Evolutionary conservation across 805 yeast species (phyloP).

Genomic region (Candida chauliodis): DNA sequence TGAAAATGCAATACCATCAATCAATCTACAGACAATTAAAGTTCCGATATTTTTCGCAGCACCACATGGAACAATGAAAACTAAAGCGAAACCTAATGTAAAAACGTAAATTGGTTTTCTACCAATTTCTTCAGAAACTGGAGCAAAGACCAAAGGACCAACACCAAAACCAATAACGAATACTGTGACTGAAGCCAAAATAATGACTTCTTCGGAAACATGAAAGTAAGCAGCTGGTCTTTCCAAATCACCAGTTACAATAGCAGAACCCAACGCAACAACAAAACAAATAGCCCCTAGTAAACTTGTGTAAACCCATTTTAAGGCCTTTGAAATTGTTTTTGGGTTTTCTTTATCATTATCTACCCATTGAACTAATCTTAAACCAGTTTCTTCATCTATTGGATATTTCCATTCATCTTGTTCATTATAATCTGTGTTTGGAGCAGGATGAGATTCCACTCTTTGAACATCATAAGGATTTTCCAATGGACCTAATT

Average conservation of each 20-base stretch:
- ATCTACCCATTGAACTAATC: constrained; percentile 54
- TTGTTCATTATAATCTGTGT: constrained; percentile 25
- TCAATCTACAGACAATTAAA: constrained; percentile 43
- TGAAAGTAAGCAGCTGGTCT: constrained; percentile 50
- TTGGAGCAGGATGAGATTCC: constrained; percentile 27
- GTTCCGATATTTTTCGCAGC: constrained; percentile 60
- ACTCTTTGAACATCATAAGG: constrained; percentile 44
- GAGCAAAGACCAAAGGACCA: constrained; percentile 64
- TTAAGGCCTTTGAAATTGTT: constrained; percentile 38
- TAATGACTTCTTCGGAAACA: constrained; percentile 55
- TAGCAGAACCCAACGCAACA: constrained; percentile 72
- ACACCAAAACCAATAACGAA: constrained; percentile 63
- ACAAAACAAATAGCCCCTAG: constrained; percentile 86
- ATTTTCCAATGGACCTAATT: constrained; percentile 53
- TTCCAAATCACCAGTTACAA: constrained; percentile 58
- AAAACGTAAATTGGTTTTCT: constrained; percentile 46
- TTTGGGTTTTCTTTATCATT: constrained; percentile 52
- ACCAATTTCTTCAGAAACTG: constrained; percentile 61
- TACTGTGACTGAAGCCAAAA: constrained; percentile 51
- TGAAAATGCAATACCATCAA: constrained; percentile 47
- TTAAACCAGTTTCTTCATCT: constrained; percentile 49
- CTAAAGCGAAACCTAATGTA: constrained; percentile 52
- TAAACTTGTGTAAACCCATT: constrained; percentile 87
- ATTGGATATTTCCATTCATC: constrained; percentile 60
- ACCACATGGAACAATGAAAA: constrained; percentile 63